Evolutionary conservation across 1,284 basidiomycete species (phyloP).

Genomic region (Serendipita sp.): DNA sequence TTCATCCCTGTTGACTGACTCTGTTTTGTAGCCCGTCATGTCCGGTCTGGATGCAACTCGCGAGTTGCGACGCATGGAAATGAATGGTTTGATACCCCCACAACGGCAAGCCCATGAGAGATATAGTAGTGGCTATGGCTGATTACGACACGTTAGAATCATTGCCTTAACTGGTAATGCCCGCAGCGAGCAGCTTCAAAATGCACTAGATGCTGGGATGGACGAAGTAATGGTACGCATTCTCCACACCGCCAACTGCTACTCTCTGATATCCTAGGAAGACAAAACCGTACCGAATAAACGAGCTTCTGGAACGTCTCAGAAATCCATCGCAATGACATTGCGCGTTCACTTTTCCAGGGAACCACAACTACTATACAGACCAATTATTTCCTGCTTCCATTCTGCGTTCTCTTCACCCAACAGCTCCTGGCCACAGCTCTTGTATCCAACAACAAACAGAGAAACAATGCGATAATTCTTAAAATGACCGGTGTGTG

Average conservation of each 20-base stretch:
- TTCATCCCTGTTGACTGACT: neutral
- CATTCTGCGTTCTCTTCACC: too few species aligned
- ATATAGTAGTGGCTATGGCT: conserved; percentile 12
- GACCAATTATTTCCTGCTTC: too few species aligned
- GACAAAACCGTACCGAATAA: conserved; percentile 17
- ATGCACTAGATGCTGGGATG: conserved; percentile 18
- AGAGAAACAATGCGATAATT: too few species aligned
- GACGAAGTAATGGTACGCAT: conserved; percentile 17
- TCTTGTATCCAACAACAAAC: too few species aligned
- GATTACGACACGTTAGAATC: conserved; percentile 10
- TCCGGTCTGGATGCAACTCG: neutral
- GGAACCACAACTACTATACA: too few species aligned
- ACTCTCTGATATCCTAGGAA: neutral
- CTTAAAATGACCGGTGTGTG: too few species aligned
- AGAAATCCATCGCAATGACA: neutral
- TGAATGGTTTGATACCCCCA: conserved; percentile 19
- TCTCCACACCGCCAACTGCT: neutral
- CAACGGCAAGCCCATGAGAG: too few species aligned
- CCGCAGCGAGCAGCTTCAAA: conserved; percentile 16
- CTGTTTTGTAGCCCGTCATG: neutral
- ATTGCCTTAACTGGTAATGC: conserved; percentile 19
- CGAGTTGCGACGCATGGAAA: conserved; percentile 10
- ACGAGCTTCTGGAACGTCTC: conserved; percentile 15
- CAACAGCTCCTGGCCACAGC: too few species aligned
- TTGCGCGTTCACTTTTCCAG: too few species aligned